Base-by-base conservation (phyloP, 768 basidiomycete species). In the Mycena vulgaris region DNA sequence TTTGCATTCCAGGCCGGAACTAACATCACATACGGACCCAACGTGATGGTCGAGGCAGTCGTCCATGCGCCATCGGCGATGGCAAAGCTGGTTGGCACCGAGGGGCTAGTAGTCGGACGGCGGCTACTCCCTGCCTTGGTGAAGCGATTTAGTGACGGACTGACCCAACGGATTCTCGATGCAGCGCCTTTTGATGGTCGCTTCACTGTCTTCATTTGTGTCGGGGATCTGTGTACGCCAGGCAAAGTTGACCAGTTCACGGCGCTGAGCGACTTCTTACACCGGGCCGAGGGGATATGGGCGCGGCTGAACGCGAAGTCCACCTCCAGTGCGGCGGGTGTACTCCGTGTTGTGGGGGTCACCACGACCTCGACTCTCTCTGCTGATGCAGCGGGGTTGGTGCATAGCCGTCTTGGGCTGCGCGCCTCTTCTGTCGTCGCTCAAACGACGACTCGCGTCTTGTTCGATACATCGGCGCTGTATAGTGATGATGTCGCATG, bases 1-100 rank as follows among this genome's bases (percentile, higher is more conserved):
- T 48, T 37, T 25, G 59, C 67, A n/a, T 68, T 56, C 67, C 67
- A 68, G 40, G 67, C 67, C 5, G 67, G 67, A 2, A 68, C 67
- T 13, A 45, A 55, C 35, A 68, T 68, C 60, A 68, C 60, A 5
- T 63, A 68, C 35, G 60, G 42, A 21, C 30, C 59, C 5, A 68
- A 63, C n/a, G 27, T 14, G 23, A 31, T 68, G 31, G 67, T 68
- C 33, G 67, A 63, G n/a, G 5, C 21, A 2, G 42, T 42, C 3
- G 2, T 60, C 2, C 60, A 56, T 33, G 33, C 33, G 23, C 67
- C 45, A 16, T 56, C 60, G 2, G 39, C 51, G 0, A 68, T 68
- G 67, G 53, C 42, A 9, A 56, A 55, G 53, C 52, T 63, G 35
- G n/a, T 68, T 9, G 53, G 60, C 25, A 42, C 31, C 11, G 45